Base-by-base conservation (phyloP, 371 early-diverging fungal species). In the Parasitella parasitica region DNA sequence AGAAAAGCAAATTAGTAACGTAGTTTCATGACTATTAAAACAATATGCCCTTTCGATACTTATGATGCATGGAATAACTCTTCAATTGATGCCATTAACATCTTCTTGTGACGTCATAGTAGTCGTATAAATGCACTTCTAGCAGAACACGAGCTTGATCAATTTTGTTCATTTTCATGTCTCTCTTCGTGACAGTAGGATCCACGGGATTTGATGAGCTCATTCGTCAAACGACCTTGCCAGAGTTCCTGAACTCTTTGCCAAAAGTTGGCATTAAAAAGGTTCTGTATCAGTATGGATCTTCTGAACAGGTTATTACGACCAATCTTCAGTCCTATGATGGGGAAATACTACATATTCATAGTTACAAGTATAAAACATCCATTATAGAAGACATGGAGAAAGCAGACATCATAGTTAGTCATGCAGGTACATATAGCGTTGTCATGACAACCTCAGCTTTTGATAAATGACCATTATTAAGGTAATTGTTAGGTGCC, bases 121-220 rank as follows among this genome's bases (percentile, higher is more conserved):
- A 22, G 7, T 11, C 4, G 20, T 22, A 46, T 24, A 7, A 24
- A 22, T 46, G 12, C 46, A 46, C 13, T n/a, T 50, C 51, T 28
- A 30, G 13, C 27, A 24, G 46, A 46, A 46, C 20, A 24, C 46
- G 46, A 13, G 41, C n/a, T 11, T 46, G 22, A 46, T 38, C 6
- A 22, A 20, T 46, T n/a, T 51, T 49, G 36, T 59, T 43, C 6
- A 4, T 12, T 26, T 13, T 32, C 32, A 66, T 66, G 67, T 60
- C 61, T 20, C n/a, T 62, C 22, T 93, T 95, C 67, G 86, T 94
- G 27, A 96, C 96, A 0, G 95, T 97, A 8, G 97, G 97, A 13
- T 90, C 95, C 8, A 95, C 95, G 5, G 86, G 89, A 0, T 97
- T 97, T 66, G 92, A 94, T 66, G 78, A 77, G 4, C 84, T 97